Conservation (phyloP, 176 grass and related monocot species). For the Oryza brachyantha region DNA sequence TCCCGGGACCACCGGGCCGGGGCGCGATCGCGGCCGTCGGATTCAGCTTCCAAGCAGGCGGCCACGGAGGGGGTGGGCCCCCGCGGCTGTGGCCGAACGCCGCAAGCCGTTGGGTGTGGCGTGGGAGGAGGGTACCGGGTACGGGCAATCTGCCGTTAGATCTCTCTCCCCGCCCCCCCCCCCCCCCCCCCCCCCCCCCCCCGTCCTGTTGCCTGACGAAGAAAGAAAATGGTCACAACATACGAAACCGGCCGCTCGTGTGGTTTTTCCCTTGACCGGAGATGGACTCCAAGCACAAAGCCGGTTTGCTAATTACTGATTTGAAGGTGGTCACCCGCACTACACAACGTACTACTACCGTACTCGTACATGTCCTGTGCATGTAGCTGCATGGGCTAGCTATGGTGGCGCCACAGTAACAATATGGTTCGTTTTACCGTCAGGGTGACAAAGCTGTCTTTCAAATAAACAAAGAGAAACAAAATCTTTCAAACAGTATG, state of each 20-base stretch:
- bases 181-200: neutral
- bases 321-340: neutral
- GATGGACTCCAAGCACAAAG: neutral
- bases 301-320: neutral
- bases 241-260: neutral
- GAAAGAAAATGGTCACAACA: neutral
- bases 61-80: neutral
- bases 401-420: neutral
- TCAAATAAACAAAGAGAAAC: too few species aligned
- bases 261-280: conserved; percentile 23
- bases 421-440: too few species aligned
- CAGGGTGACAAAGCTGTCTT: too few species aligned
- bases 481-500: too few species aligned
- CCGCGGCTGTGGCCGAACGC: conserved; percentile 3
- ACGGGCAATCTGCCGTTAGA: conserved; percentile 46
- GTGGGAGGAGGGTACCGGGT: conserved; percentile 16
- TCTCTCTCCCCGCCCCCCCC: neutral
- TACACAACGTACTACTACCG: neutral
- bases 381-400: neutral
- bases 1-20: conserved; percentile 11
- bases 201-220: neutral
- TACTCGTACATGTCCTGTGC: neutral
- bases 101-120: neutral
- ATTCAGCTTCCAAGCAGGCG: neutral
- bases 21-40: conserved; percentile 6